Evolutionary conservation across 2,329 filamentous ascomycete genomes (phyloP).

Genomic region (Cercospora sp.): DNA sequence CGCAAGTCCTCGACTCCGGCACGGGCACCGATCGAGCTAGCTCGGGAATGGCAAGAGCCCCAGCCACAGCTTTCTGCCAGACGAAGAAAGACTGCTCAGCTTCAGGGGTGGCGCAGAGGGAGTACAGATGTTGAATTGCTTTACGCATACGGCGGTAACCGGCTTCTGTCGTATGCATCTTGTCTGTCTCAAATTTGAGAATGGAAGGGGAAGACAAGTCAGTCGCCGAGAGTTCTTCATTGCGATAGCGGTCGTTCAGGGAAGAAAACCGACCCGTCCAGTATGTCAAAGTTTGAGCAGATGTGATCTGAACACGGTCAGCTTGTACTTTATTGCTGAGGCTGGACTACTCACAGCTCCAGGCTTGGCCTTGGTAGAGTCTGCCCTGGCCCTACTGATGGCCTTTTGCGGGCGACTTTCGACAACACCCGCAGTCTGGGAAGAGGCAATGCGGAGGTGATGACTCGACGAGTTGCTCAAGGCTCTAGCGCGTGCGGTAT

Average conservation of each 20-base stretch:
- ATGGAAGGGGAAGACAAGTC: slow-evolving; percentile 34
- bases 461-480: slow-evolving; percentile 14
- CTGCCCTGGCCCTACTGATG: slow-evolving; percentile 8
- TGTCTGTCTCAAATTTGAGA: slow-evolving; percentile 30
- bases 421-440: slow-evolving; percentile 5
- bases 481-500: slow-evolving; percentile 1
- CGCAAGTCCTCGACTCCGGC: slow-evolving; percentile 13
- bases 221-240: slow-evolving; percentile 42
- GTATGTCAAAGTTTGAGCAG: slow-evolving; percentile 50
- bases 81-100: slow-evolving; percentile 34
- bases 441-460: slow-evolving; percentile 10
- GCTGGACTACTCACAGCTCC: slow-evolving; percentile 11
- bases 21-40: slow-evolving; percentile 27
- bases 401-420: neutral
- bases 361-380: slow-evolving; percentile 11
- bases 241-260: slow-evolving; percentile 57
- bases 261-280: slow-evolving; percentile 64
- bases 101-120: slow-evolving; percentile 33
- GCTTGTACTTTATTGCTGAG: neutral
- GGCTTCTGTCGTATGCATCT: slow-evolving; percentile 35
- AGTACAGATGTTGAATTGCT: slow-evolving; percentile 34
- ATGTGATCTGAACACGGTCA: slow-evolving; percentile 20
- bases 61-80: slow-evolving; percentile 35
- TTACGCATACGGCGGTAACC: slow-evolving; percentile 33
- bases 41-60: slow-evolving; percentile 27